Evolutionary conservation across 2,329 filamentous ascomycete genomes (phyloP).

Genomic region (Scortechinia acanthostroma): DNA sequence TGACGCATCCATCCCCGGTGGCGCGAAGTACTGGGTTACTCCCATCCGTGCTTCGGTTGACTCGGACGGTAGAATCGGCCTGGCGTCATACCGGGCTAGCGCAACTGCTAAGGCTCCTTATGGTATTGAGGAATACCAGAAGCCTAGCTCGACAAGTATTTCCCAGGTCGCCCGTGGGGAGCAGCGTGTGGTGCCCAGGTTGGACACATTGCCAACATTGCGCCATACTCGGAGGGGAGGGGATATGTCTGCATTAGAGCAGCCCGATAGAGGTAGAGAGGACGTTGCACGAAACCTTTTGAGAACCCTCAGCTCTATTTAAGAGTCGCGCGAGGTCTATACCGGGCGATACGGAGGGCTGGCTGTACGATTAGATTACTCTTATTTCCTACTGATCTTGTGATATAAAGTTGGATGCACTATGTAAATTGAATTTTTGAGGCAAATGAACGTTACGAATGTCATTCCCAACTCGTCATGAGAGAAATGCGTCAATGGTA

Average conservation of each 20-base stretch:
- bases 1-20: slow-evolving; percentile 33
- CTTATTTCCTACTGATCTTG: too few species aligned
- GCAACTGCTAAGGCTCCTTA: slow-evolving; percentile 21
- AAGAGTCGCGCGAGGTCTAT: too few species aligned
- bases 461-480: too few species aligned
- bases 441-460: too few species aligned
- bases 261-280: not conserved
- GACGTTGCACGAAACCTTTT: not conserved
- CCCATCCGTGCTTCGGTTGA: slow-evolving; percentile 34
- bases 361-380: too few species aligned
- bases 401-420: too few species aligned
- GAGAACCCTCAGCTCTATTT: not conserved
- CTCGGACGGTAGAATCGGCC: slow-evolving; percentile 29
- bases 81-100: slow-evolving; percentile 22
- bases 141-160: slow-evolving; percentile 14
- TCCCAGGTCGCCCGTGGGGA: slow-evolving; percentile 18
- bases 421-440: too few species aligned
- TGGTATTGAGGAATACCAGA: slow-evolving; percentile 21
- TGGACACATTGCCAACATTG: not conserved
- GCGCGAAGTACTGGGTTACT: slow-evolving; percentile 41
- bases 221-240: too few species aligned
- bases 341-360: too few species aligned
- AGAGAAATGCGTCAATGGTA: too few species aligned
- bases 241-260: too few species aligned
- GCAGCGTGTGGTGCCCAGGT: not conserved